Base-by-base conservation (phyloP, 2,329 filamentous ascomycete species). In the Nemania sp. region DNA sequence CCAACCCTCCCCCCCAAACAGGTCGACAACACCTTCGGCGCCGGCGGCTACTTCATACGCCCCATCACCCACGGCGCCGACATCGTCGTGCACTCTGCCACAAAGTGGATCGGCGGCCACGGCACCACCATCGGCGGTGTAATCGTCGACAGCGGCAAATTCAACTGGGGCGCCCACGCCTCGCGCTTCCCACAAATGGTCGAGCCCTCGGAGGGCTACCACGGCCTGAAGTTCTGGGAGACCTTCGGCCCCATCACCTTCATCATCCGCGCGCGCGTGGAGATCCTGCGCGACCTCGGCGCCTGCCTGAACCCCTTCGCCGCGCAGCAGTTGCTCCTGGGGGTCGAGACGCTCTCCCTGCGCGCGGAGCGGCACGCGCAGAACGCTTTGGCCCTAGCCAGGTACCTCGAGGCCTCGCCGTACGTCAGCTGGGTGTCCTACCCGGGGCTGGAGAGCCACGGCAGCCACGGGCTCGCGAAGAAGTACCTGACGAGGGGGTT, bases 101-200 rank as follows among this genome's bases (percentile, higher is more conserved):
- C 94, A 66, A 98, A 98, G 82, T 98, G 94, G 94, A 98, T 98
- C 70, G 94, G 94, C 65, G 94, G 94, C 49, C 95, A 98, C 80
- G 95, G 94, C 69, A 97, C 94, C 47, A 97, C 94, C 27, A 92
- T 98, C 73, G 94, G 87, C 66, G 94, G 94, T 69, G 87, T 97
- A 51, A 87, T 98, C 38, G 85, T 98, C 71, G 94, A 98, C 83
- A 89, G 90, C 73, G 94, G 94, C 76, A 96, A 93, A 79, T 98
- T 98, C 79, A 92, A 97, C 85, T 98, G 95, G 94, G 93, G 92
- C 74, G 91, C 91, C 81, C 82, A 97, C 79, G 91, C 85, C 54
- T 88, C 88, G 75, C 90, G 94, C 22, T 98, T 98, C 86, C 95
- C 95, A 1, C 93, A 98, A 80, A 94, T 99, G 84, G 88, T 92